Conservation (phyloP, 306 rosid species). For the Glycine soja region DNA sequence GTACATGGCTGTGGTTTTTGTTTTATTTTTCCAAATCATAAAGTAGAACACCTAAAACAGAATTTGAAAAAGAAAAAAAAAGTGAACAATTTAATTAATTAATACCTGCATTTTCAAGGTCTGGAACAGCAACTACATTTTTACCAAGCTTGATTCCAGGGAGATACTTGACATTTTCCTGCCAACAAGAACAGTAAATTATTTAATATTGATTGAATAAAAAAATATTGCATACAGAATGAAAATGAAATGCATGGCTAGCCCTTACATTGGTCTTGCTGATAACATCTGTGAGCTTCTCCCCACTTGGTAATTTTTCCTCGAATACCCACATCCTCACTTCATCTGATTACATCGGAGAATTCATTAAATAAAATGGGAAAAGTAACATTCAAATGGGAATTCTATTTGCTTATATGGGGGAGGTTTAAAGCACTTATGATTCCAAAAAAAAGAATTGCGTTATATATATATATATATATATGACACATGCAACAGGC, state of each 20-base stretch:
- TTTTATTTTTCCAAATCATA: neutral
- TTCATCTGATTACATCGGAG: constrained; percentile 64
- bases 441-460: too few relatives aligned
- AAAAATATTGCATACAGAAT: neutral
- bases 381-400: constrained; percentile 24
- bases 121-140: constrained; percentile 91
- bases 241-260: constrained; percentile 26
- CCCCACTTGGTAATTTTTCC: constrained; percentile 78
- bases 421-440: too few relatives aligned
- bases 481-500: constrained; percentile 22
- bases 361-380: constrained; percentile 41
- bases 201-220: constrained; percentile 11
- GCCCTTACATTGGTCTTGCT: constrained; percentile 73
- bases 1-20: neutral
- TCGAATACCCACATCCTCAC: constrained; percentile 97
- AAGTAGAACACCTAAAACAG: neutral
- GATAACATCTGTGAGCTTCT: constrained; percentile 84
- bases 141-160: constrained; percentile 94
- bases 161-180: constrained; percentile 96
- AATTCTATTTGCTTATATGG: neutral
- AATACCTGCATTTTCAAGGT: constrained; percentile 84
- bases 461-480: too few relatives aligned
- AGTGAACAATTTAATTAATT: constrained; percentile 4
- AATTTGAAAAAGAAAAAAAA: neutral
- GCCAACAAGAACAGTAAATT: constrained; percentile 21